Conservation (phyloP, 2,329 filamentous ascomycete genomes). For the Zymoseptoria passerinii region DNA sequence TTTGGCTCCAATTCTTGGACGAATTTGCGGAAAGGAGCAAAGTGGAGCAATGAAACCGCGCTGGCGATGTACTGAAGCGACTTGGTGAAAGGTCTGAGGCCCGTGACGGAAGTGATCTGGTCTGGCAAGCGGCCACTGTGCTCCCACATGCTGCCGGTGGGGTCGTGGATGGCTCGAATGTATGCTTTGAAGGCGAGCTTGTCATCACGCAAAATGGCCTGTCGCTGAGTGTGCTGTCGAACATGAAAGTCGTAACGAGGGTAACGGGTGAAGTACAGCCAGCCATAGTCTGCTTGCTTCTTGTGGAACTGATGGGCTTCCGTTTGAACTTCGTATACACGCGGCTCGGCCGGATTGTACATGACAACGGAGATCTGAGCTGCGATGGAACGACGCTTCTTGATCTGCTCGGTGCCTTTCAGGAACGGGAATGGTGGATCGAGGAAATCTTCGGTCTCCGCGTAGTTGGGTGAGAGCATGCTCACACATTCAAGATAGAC, state of each 20-base stretch:
- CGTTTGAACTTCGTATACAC: constrained; percentile 48
- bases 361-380: constrained; percentile 54
- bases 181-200: constrained; percentile 55
- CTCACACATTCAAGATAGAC: constrained; percentile 55
- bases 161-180: constrained; percentile 52
- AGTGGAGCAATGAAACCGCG: constrained; percentile 49
- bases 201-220: constrained; percentile 52
- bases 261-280: constrained; percentile 51
- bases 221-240: constrained; percentile 49
- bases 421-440: constrained; percentile 25
- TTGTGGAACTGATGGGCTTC: constrained; percentile 53
- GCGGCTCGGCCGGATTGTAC: constrained; percentile 56
- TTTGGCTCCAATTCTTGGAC: constrained; percentile 37
- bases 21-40: constrained; percentile 51
- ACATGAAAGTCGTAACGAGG: constrained; percentile 51
- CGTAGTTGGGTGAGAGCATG: constrained; percentile 27
- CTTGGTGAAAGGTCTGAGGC: constrained; percentile 42
- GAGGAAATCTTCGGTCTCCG: constrained; percentile 20
- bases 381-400: constrained; percentile 40
- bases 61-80: constrained; percentile 38
- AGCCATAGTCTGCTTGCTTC: constrained; percentile 54
- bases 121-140: constrained; percentile 30
- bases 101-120: constrained; percentile 46
- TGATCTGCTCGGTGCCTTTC: constrained; percentile 20
- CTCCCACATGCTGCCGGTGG: constrained; percentile 54